Base-by-base conservation (phyloP, 1,284 basidiomycete species). In the Singerocomus inundabilis region DNA sequence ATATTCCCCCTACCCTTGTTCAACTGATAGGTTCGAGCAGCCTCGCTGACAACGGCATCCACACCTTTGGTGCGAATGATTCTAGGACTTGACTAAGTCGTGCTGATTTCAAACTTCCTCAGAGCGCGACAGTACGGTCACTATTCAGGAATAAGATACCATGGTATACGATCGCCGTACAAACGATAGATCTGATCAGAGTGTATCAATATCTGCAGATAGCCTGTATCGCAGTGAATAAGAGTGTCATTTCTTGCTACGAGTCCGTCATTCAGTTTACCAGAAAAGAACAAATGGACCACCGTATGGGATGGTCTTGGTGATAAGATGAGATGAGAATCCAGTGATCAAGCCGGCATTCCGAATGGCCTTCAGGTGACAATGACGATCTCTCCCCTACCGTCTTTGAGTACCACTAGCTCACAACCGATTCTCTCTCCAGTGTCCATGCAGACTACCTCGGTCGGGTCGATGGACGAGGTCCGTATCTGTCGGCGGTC, bases 361-460 rank as follows among this genome's bases (percentile, higher is more conserved):
- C 18, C 1, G 18, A 33, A 9, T n/a, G 28, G 15, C 42, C 25
- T n/a, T 62, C 57, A 88, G 13, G 92, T 93, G 36, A 95, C 88
- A 28, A 85, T 92, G 34, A 95, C 88, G 55, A 94, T 86, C 54
- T 93, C 87, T 1, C 92, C 92, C 66, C 81, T 82, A 12, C 90
- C 89, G 62, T 91, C 89, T 63, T 88, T 91, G 55, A 97, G 75
- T 48, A 97, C 89, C 25, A 97, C 93, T 6, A 96, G 71, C 65
- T 97, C 93, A 66, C 91, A 94, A 56, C 91, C 88, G 46, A 97
- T 83, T 62, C 84, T 87, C 74, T 99, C 96, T n/a, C 92, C 92
- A 2, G 88, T 93, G 70, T 98, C 96, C 74, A 94, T 82, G 65
- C 96, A 98, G 2, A 92, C 82, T 26, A 99, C 86, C 59, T 88